These are phyloP conservation scores for Digitaria exilis DNA, from an alignment of 202 grass and related monocot species.

Conservation along the genomic window DNA sequence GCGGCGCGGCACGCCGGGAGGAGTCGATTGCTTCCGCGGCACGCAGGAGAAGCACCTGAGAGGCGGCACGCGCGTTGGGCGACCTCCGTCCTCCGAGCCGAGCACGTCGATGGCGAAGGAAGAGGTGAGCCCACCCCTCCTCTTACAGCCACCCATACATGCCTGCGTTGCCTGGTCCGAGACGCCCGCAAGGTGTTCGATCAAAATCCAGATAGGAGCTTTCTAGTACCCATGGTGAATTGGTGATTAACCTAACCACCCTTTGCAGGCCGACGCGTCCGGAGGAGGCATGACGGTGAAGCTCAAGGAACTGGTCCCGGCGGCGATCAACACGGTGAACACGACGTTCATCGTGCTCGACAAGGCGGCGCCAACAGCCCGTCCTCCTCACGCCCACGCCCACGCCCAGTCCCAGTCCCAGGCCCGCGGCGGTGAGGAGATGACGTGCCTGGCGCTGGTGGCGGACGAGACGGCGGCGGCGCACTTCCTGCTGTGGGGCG, in stretches of 20 bases:
- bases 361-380: conserved; percentile 42
- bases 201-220: not conserved
- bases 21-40: not conserved
- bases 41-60: not conserved
- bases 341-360: conserved; percentile 82
- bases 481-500: conserved; percentile 89
- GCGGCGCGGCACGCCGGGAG: not conserved
- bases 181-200: conserved; percentile 1
- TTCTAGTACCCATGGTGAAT: not conserved
- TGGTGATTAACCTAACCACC: not conserved
- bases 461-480: conserved; percentile 79
- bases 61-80: no score
- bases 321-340: conserved; percentile 78
- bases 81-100: no score
- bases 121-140: not conserved
- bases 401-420: not conserved
- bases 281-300: conserved; percentile 8
- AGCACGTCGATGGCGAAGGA: not conserved
- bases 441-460: conserved; percentile 69
- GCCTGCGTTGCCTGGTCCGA: not conserved
- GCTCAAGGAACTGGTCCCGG: conserved; percentile 71
- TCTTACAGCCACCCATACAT: not conserved
- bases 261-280: conserved; percentile 16
- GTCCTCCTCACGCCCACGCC: not conserved
- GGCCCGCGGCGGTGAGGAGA: conserved; percentile 45